Evolutionary conservation across 179 eudicot genomes (phyloP), one percentile per base, ranked within the genome.

Genomic region (Patellifolia procumbens): DNA sequence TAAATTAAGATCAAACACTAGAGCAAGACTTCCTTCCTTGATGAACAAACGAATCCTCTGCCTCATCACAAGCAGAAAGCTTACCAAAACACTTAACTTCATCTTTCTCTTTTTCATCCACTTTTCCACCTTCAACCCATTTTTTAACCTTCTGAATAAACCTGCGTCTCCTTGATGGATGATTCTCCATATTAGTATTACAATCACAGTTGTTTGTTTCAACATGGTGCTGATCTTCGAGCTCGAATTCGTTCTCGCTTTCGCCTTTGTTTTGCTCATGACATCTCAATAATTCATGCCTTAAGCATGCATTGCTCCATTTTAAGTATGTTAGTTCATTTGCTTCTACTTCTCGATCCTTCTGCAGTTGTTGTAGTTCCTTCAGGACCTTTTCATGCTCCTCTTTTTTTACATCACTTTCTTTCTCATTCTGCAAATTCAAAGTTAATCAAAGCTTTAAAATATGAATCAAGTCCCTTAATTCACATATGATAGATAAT

Each of bases 121-220:
- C 12, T 68, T 81, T 83, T 1, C 86, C 84, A 65, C 91, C 89
- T 46, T 91, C 90, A 35, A 91, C 90, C 92, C 89, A 91, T 81
- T 60, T 86, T 78, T 74, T 89, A 2, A 91, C 77, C 80, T 85
- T 91, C 52, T 74, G 80, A 20, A 89, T 76, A 43, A 91, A 79
- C 81, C 77, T 85, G 37, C 62, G 76, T 66, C 91, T 81, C 35
- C 68, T 91, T 0, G 91, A 81, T 46, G 80, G 82, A 61, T n/a
- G n/a, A n/a, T n/a, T 61, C n/a, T 46, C n/a, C 28, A 12, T 58
- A 35, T 69, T 74, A 31, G 72, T 48, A 39, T 76, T 31, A 20
- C n/a, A 20, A n/a, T 12, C 24, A 39, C 22, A 49, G 0, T 20
- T 35, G 2, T 72, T 85, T 1, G 56, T 80, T 29, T 74, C 73